Base-by-base conservation (phyloP, 1,284 basidiomycete genomes). In the Cryptococcus amylolentus region DNA sequence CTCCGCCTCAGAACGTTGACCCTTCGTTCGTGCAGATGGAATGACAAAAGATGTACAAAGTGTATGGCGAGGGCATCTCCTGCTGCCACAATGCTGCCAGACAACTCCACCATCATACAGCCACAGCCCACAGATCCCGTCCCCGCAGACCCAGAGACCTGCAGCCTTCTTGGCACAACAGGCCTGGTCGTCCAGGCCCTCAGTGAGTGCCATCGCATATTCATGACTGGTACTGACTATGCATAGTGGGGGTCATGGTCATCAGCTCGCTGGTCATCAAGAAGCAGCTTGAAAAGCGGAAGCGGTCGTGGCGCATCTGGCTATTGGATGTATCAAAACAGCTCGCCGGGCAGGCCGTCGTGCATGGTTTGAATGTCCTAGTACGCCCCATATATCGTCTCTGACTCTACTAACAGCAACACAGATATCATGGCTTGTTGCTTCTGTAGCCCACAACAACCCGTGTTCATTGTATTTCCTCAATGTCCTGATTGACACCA, bases 401-500 rank as follows among this genome's bases (percentile, higher is more conserved):
- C 16, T 13, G 27, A 20, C 1, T 38, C 7, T n/a, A 18, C 27
- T 16, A 28, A 26, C 5, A n/a, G 37, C 5, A 38, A 39, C 10
- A 12, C 56, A 78, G 76, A 76, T 78, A 26, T 78, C 77, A 7
- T 71, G 69, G 49, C 57, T 78, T 13, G 73, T 80, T 40, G 90
- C 89, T 0, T 79, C 85, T 45, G 82, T 84, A 47, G 83, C 83
- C 2, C 80, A 85, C 16, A 83, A 84, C 50, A 94, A 95, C 72
- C 89, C 92, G 5, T 96, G 92, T 70, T 87, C 89, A 16, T 83
- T 86, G 58, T 97, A 98, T 78, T 96, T 97, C 73, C 84, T 97
- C 56, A 95, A 98, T 71, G 89, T 98, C 54, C 80, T 95, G 37
- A 81, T 98, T 60, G 95, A 98, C 77, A 97, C 94, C 18, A 97